Evolutionary conservation across 2,329 filamentous ascomycete genomes (phyloP), one percentile per base, ranked within the genome.

Genomic region (Fusarium musae): DNA sequence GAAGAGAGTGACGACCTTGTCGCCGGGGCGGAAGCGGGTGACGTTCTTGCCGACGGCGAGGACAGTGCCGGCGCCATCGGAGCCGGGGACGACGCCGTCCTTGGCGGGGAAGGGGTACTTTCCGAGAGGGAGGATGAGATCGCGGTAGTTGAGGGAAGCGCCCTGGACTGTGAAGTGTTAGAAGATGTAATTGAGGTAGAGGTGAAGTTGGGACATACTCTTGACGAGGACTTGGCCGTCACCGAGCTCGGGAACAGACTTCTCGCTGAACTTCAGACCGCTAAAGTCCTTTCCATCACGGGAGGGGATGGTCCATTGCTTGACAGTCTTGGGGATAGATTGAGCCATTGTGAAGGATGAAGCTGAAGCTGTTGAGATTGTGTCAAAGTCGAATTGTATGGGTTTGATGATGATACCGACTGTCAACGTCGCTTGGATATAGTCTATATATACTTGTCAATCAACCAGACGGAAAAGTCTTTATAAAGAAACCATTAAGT

Each of bases 181-280:
- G 69, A 39, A 39, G 10, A 17, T 34, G 23, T 36, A 15, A 16
- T 36, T 36, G 34, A 16, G 15, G 3, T 15, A 16, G 34, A 39
- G 2, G 10, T 43, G 23, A 30, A 34, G 23, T 28, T 21, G 47
- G 32, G 21, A 76, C 80, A 40, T 63, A 82, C 81, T 61, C 81
- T 92, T 92, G 75, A 95, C 90, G 39, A 95, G 86, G 10, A 94
- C 92, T 32, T 95, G 90, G 69, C 88, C 88, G 61, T 94, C 92
- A 52, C 92, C 92, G 3, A 92, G 78, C 72, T 89, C 82, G 19
- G 91, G 90, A 6, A 93, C 78, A 2, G 86, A 85, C 53, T 87
- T 82, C 74, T 90, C 85, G 66, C 86, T 82, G 75, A 88, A 87
- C 75, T 85, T 81, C 43, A 94, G 85, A 46, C 84, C 85, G 52